A percentile compares a stretch with the other conserved stretches of the same genome.
Conservation (phyloP, 2,329 filamentous ascomycete species). For the Arthrobotrys entomopaga region DNA sequence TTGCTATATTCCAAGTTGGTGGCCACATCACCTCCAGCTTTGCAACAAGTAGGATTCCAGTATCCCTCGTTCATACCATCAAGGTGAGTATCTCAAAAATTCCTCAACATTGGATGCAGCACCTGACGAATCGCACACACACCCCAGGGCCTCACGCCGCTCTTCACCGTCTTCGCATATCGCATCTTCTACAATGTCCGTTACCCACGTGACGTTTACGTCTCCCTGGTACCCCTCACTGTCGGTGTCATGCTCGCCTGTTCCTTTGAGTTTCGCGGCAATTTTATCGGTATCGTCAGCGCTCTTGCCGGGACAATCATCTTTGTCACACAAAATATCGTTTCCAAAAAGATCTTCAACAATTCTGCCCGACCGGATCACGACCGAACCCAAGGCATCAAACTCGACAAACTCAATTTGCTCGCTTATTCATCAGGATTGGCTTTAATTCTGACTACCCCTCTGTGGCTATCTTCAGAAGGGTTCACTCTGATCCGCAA, state of each 20-base stretch:
- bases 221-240: conserved; percentile 89
- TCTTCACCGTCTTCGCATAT: conserved; percentile 95
- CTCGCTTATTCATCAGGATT: conserved; percentile 96
- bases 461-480: conserved; percentile 93
- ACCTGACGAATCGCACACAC: conserved; percentile 22
- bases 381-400: conserved; percentile 72
- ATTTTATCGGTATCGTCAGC: conserved; percentile 88
- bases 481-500: conserved; percentile 80
- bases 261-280: conserved; percentile 87
- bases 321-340: conserved; percentile 98
- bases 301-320: conserved; percentile 90
- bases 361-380: conserved; percentile 86
- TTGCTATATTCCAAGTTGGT: conserved; percentile 90
- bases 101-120: not conserved
- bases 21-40: conserved; percentile 94
- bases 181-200: conserved; percentile 86
- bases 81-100: conserved; percentile 66
- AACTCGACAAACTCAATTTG: conserved; percentile 95
- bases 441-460: conserved; percentile 85
- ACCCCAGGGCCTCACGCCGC: conserved; percentile 78
- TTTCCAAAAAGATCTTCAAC: conserved; percentile 97
- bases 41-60: conserved; percentile 91
- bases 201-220: conserved; percentile 86
- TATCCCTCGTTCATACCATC: conserved; percentile 97
- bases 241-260: conserved; percentile 95